Base-by-base conservation (phyloP, 805 yeast species). In the Zygotorulaspora danielsina region DNA sequence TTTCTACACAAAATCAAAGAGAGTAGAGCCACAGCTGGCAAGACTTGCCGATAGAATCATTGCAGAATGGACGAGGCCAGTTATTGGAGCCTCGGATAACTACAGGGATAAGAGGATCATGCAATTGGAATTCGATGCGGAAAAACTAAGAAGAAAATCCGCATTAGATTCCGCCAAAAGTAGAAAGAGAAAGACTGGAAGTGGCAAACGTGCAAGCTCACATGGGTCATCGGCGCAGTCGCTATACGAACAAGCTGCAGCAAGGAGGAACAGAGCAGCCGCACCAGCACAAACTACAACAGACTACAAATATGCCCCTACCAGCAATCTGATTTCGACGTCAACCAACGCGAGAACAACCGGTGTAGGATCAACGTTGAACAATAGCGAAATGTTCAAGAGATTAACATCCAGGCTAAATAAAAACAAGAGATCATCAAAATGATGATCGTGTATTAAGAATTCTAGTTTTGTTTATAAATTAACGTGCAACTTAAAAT, bases 61-160 rank as follows among this genome's bases (percentile, higher is more conserved):
- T 50, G 96, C 96, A 18, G 95, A 88, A 61, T 93, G 99, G 99
- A 90, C 97, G 6, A 78, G 98, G 65, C 98, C 98, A 32, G 87
- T 93, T 46, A 85, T 93, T 73, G 95, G 95, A 51, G 82, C 95
- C 45, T 82, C 94, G 3, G 97, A 90, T 64, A 87, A 89, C 54
- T 90, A 89, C 69, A 80, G 93, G 62, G 96, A 90, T 64, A 80
- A 85, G 65, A 71, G 78, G 45, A 81, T 90, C 45, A 75, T 74
- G 53, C 74, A 79, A 45, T 75, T 78, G 45, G 78, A 76, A 32
- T 88, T 84, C 64, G 83, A 82, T 61, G 75, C 76, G 57, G 71
- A 70, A 50, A 72, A 68, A 48, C 73, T 65, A 59, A 67, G 61
- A 35, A 57, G 57, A 46, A 64, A 59, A 37, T 57, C 67, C 28